Conservation (phyloP, 202 grass and related monocot genomes). For the Zizania palustris region DNA sequence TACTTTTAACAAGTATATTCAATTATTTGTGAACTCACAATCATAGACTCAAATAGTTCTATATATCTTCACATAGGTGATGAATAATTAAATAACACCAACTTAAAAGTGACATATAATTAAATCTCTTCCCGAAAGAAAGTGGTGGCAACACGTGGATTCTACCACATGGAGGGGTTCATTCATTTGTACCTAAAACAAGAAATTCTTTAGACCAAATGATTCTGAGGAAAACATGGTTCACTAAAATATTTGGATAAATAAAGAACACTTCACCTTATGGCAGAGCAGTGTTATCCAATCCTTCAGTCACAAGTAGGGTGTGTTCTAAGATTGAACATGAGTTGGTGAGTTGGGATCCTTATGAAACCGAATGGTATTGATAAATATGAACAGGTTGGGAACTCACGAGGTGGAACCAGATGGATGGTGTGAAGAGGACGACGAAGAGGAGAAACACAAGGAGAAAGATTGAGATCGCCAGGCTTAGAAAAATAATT, state of each 20-base stretch:
- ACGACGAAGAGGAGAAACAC: constrained; percentile 49
- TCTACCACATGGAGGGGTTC: constrained; percentile 73
- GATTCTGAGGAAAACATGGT: background rate
- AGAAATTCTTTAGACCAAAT: constrained; percentile 30
- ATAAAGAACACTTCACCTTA: constrained; percentile 49
- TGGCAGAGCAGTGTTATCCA: constrained; percentile 72
- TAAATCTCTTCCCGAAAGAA: too few relatives aligned
- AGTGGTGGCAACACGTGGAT: constrained; percentile 60
- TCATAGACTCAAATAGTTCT: too few relatives aligned
- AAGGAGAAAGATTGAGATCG: too few relatives aligned
- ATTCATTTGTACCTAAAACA: constrained; percentile 58
- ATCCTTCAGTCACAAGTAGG: constrained; percentile 79
- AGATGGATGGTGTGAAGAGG: constrained; percentile 50
- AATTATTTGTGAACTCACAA: too few relatives aligned
- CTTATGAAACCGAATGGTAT: constrained; percentile 7
- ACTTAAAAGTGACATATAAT: too few relatives aligned
- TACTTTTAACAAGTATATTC: too few relatives aligned
- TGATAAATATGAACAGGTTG: background rate
- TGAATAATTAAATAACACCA: too few relatives aligned
- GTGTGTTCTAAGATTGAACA: constrained; percentile 50
- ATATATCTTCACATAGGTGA: too few relatives aligned
- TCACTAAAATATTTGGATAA: constrained; percentile 17
- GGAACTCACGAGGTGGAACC: constrained; percentile 62
- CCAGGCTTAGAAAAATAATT: too few relatives aligned
- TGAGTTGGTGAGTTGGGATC: background rate